These are phyloP conservation scores for Cicer chorassanicum DNA, from an alignment of 306 rosid genomes.

Conservation along the genomic window DNA sequence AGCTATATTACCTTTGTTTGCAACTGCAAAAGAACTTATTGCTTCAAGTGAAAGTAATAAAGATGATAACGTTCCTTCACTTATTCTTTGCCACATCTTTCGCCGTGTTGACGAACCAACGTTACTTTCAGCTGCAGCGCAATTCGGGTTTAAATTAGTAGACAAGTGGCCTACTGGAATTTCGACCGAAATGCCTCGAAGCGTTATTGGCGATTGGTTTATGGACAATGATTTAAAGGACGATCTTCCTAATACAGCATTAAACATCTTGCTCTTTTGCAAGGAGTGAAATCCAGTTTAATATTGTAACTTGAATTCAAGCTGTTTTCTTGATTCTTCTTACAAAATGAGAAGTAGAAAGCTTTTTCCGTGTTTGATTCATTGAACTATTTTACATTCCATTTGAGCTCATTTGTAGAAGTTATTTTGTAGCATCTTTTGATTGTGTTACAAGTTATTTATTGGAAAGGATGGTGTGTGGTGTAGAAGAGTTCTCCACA, in stretches of 20 bases:
- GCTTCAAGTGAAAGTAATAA: slow-evolving; percentile 45
- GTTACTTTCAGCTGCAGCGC: slow-evolving; percentile 66
- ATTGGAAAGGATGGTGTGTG: background rate
- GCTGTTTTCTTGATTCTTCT: slow-evolving; percentile 45
- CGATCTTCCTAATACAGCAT: slow-evolving; percentile 62
- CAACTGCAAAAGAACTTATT: slow-evolving; percentile 74
- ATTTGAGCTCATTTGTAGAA: slow-evolving; percentile 11
- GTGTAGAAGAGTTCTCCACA: background rate
- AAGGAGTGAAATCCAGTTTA: slow-evolving; percentile 44
- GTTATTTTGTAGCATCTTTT: background rate
- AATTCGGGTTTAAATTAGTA: slow-evolving; percentile 66
- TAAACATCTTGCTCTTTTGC: slow-evolving; percentile 70
- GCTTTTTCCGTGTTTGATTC: slow-evolving; percentile 30
- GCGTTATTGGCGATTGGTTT: slow-evolving; percentile 69
- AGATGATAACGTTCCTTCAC: slow-evolving; percentile 48
- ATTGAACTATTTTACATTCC: slow-evolving; percentile 13
- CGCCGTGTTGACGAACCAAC: slow-evolving; percentile 82
- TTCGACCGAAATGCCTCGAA: slow-evolving; percentile 42
- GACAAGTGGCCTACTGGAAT: slow-evolving; percentile 68
- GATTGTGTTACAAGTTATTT: slow-evolving; percentile 16
- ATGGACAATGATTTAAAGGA: slow-evolving; percentile 49
- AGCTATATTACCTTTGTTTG: slow-evolving; percentile 80
- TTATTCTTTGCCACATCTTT: slow-evolving; percentile 78
- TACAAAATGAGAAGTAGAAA: slow-evolving; percentile 32
- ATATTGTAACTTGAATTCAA: slow-evolving; percentile 29